A percentile compares a stretch with the other conserved stretches of the same genome.
Conservation (phyloP, 2,329 filamentous ascomycete species). For the Fusarium foetens region DNA sequence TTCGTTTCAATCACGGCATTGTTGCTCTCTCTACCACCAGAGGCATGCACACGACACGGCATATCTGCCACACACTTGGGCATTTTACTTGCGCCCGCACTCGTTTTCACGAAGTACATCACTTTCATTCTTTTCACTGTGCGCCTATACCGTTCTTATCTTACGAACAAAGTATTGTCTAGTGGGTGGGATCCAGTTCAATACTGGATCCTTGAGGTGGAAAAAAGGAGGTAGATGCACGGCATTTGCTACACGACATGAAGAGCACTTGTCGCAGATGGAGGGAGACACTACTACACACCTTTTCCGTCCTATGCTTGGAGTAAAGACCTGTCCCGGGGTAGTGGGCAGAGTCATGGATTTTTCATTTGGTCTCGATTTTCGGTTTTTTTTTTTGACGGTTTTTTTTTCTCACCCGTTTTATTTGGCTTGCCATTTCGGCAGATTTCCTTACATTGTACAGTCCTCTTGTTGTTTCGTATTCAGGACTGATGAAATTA, state of each 20-base stretch:
- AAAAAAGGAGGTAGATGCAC: constrained; percentile 37
- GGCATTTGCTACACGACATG: constrained; percentile 43
- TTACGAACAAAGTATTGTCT: constrained; percentile 45
- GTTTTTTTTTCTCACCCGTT: constrained; percentile 9
- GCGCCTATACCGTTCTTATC: constrained; percentile 25
- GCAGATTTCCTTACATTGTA: constrained; percentile 34
- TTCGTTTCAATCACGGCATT: constrained; percentile 35
- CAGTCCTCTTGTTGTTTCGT: constrained; percentile 36
- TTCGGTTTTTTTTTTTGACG: constrained; percentile 5
- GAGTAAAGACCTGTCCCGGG: constrained; percentile 31
- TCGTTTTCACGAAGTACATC: constrained; percentile 30
- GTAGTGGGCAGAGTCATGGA: constrained; percentile 16
- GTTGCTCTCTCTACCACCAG: constrained; percentile 9
- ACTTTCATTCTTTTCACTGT: constrained; percentile 37
- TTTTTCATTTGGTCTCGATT: constrained; percentile 23
- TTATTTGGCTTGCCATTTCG: constrained; percentile 23
- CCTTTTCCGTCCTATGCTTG: constrained; percentile 38
- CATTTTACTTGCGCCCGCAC: constrained; percentile 35
- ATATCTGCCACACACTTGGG: constrained; percentile 30
- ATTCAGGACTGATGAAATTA: constrained; percentile 45
- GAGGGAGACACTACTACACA: constrained; percentile 26
- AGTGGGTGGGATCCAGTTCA: constrained; percentile 36
- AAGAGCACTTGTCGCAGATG: constrained; percentile 40
- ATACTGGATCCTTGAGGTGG: constrained; percentile 22
- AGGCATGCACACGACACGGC: constrained; percentile 26